Conservation (phyloP, 1,284 basidiomycete genomes). For the Cutaneotrichosporon cavernicola region DNA sequence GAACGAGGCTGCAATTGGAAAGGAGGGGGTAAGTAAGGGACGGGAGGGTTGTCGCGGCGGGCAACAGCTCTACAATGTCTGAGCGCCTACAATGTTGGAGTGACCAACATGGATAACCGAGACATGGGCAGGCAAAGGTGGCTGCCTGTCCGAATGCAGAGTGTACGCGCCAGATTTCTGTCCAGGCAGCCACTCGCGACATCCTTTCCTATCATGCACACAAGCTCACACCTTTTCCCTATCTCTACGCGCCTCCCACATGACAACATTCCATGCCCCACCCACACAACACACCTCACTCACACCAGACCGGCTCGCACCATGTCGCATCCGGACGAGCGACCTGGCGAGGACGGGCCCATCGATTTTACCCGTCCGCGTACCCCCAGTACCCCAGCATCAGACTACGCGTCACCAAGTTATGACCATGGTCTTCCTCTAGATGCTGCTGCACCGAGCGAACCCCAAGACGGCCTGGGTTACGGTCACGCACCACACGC, state of each 20-base stretch:
- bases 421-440: background rate
- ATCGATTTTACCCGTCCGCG: background rate
- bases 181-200: background rate
- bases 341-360: background rate
- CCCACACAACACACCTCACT: background rate
- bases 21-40: no score
- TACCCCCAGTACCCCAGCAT: background rate
- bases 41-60: no score
- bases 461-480: background rate
- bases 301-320: background rate
- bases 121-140: background rate
- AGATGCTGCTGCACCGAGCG: background rate
- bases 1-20: background rate
- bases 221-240: background rate
- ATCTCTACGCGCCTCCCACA: background rate
- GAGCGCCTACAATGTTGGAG: no score
- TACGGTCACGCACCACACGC: background rate
- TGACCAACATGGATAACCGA: background rate
- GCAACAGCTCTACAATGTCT: no score
- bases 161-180: no score
- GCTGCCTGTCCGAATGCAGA: no score
- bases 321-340: background rate
- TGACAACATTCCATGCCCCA: background rate
- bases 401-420: background rate
- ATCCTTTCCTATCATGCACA: background rate